Conservation (phyloP, 352 stramenopile species). For the Phytophthora melonis region DNA sequence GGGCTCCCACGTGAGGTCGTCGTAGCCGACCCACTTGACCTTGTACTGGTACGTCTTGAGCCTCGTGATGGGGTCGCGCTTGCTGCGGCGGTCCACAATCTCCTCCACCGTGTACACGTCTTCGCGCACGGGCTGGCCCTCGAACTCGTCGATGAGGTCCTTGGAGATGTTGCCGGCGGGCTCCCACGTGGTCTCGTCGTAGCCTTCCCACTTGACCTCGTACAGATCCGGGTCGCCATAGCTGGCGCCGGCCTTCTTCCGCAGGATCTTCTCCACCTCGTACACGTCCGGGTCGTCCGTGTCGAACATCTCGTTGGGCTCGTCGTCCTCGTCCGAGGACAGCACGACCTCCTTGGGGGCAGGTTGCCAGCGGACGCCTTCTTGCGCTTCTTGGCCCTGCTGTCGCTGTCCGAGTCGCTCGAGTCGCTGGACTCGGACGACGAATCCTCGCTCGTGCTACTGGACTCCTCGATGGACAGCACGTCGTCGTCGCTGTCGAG, state of each 20-base stretch:
- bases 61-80: constrained; percentile 68
- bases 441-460: constrained; percentile 34
- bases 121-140: constrained; percentile 73
- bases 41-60: constrained; percentile 85
- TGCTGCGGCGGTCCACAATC: constrained; percentile 72
- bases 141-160: constrained; percentile 83
- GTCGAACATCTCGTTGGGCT: constrained; percentile 82
- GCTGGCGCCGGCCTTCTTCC: constrained; percentile 54
- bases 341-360: constrained; percentile 70
- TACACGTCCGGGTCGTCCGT: constrained; percentile 84
- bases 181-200: constrained; percentile 84
- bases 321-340: constrained; percentile 78
- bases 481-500: constrained; percentile 48
- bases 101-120: constrained; percentile 84
- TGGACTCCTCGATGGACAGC: constrained; percentile 40
- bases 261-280: constrained; percentile 78
- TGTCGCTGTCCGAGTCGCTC: constrained; percentile 47
- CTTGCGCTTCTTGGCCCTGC: constrained; percentile 45
- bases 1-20: constrained; percentile 82
- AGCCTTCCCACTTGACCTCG: constrained; percentile 86
- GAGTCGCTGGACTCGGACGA: constrained; percentile 42
- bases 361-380: constrained; percentile 53
- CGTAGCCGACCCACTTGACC: constrained; percentile 90
- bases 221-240: constrained; percentile 77
- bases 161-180: constrained; percentile 81